phyloP scores from a whole-genome alignment of 2,329 filamentous ascomycete genomes.

The Trichoderma harzianum region DNA sequence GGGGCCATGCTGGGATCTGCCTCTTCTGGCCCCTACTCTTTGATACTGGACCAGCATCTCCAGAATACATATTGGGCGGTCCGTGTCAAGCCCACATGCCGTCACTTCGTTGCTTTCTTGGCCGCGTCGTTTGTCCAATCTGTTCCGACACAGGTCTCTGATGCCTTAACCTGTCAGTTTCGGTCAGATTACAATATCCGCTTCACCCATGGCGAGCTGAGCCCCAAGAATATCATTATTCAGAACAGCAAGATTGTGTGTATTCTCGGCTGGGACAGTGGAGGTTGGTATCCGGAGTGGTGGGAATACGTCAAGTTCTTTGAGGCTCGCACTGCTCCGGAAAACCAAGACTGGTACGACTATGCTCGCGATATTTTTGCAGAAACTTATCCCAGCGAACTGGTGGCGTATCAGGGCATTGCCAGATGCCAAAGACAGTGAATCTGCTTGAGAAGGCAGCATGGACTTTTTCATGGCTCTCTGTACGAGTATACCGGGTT shows the following conservation, averaged over 20 bases:
- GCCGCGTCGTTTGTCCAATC: constrained; percentile 26
- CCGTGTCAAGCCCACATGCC: constrained; percentile 18
- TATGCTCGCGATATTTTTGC: constrained; percentile 31
- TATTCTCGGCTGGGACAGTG: constrained; percentile 32
- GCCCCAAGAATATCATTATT: constrained; percentile 32
- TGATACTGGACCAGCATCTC: constrained; percentile 30
- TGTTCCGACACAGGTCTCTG: constrained; percentile 25
- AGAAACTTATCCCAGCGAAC: constrained; percentile 24
- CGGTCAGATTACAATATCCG: constrained; percentile 19
- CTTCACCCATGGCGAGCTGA: constrained; percentile 28
- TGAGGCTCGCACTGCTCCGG: constrained; percentile 27
- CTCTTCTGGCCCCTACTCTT: constrained; percentile 20
- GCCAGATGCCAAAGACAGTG: constrained; percentile 28
- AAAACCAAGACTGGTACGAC: constrained; percentile 32
- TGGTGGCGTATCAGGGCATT: constrained; percentile 32
- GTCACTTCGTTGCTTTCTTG: constrained; percentile 27
- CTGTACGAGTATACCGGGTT: not conserved
- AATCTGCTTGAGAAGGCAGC: not conserved
- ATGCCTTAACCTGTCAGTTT: constrained; percentile 25
- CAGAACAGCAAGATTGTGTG: constrained; percentile 24
- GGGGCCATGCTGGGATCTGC: constrained; percentile 22
- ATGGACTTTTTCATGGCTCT: not conserved
- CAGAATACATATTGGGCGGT: constrained; percentile 31
- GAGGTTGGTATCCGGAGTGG: constrained; percentile 33
- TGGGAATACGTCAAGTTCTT: constrained; percentile 37